These are phyloP conservation scores for Berberis thunbergii DNA, from an alignment of 164 flowering plant genomes.

Conservation along the genomic window DNA sequence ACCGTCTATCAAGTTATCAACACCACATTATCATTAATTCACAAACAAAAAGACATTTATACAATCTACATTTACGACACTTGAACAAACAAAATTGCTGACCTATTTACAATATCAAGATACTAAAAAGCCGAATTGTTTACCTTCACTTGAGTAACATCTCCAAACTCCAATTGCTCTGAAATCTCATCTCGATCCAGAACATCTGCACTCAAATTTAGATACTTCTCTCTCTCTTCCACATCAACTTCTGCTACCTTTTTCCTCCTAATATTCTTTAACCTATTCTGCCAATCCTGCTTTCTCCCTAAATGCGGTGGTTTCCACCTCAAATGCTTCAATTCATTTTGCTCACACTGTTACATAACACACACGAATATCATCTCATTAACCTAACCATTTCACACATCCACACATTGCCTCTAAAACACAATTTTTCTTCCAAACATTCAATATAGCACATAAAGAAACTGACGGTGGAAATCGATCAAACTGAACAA, in stretches of 20 bases:
- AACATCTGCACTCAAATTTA: constrained; percentile 31
- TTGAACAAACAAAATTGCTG: not conserved
- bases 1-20: too few species aligned
- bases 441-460: too few species aligned
- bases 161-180: constrained; percentile 25
- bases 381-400: too few species aligned
- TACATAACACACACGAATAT: constrained; percentile 3
- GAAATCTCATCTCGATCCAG: constrained; percentile 42
- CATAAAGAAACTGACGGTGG: too few species aligned
- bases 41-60: too few species aligned
- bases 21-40: too few species aligned
- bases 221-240: constrained; percentile 24
- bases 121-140: not conserved
- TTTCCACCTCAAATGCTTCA: constrained; percentile 39
- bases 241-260: constrained; percentile 8
- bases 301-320: constrained; percentile 42
- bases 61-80: not conserved
- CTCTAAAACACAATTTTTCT: too few species aligned
- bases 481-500: too few species aligned
- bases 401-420: too few species aligned
- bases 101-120: too few species aligned
- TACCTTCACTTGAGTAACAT: constrained; percentile 22
- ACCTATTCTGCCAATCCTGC: constrained; percentile 72
- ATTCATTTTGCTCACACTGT: constrained; percentile 15
- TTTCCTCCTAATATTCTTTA: constrained; percentile 50